phyloP scores from a whole-genome alignment of 805 yeast species.

The Cyberlindnera nakhonratchasimensis region DNA sequence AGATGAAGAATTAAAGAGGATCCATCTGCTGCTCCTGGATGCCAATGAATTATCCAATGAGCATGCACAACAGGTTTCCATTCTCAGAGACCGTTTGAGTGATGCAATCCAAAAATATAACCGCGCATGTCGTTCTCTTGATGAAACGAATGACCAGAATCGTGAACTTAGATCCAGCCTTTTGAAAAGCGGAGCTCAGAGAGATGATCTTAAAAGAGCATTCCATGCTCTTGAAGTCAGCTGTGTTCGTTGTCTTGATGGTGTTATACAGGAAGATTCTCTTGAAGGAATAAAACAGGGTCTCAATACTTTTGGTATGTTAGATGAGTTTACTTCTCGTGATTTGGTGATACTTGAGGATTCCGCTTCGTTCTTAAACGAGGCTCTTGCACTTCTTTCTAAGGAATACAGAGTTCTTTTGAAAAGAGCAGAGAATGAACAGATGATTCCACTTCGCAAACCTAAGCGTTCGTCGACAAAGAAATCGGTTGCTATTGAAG shows the following conservation, averaged over 20 bases:
- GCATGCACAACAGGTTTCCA: constrained; percentile 8
- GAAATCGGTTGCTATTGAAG: constrained; percentile 4
- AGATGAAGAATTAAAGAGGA: constrained; percentile 5
- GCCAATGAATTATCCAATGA: constrained; percentile 10
- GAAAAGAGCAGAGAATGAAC: constrained; percentile 6
- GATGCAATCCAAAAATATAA: constrained; percentile 11
- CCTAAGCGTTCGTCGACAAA: constrained; percentile 1
- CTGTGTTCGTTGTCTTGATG: constrained; percentile 16
- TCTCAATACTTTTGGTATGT: constrained; percentile 5
- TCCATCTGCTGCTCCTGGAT: constrained; percentile 7
- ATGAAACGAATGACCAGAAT: constrained; percentile 6
- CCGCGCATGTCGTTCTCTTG: constrained; percentile 7
- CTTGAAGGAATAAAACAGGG: constrained; percentile 13
- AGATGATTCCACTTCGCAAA: constrained; percentile 10
- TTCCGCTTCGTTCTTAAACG: constrained; percentile 10
- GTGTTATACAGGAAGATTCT: constrained; percentile 14
- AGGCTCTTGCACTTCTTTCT: constrained; percentile 13
- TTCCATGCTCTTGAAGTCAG: constrained; percentile 15
- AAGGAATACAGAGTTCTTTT: constrained; percentile 10
- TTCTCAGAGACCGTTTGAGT: constrained; percentile 10
- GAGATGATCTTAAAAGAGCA: constrained; percentile 10
- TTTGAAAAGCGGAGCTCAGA: constrained; percentile 10
- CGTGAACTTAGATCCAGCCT: constrained; percentile 9
- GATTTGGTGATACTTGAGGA: constrained; percentile 11
- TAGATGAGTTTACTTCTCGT: constrained; percentile 4